Conservation (phyloP, 2,329 filamentous ascomycete genomes). For the Lachnum nothofagi region DNA sequence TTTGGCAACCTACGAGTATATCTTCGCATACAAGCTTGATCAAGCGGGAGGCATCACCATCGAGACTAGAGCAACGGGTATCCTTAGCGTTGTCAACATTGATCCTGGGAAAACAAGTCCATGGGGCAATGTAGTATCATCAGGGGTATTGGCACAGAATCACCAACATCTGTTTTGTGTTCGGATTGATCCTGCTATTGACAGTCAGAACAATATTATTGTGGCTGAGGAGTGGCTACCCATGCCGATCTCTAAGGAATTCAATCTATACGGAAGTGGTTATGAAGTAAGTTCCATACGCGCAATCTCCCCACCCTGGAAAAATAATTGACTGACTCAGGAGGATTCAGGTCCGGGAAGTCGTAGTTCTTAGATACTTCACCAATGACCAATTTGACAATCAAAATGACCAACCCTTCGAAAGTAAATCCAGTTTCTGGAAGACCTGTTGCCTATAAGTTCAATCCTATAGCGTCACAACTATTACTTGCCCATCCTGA, state of each 20-base stretch:
- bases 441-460: conserved; percentile 79
- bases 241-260: conserved; percentile 39
- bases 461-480: conserved; percentile 78
- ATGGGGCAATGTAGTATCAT: conserved; percentile 57
- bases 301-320: too few relatives aligned
- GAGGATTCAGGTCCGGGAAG: too few relatives aligned
- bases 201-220: conserved; percentile 49
- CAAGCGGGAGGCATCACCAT: conserved; percentile 56
- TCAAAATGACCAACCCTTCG: conserved; percentile 81
- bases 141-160: conserved; percentile 54
- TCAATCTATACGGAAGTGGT: conserved; percentile 50
- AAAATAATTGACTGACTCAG: too few relatives aligned
- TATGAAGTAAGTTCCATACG: too few relatives aligned
- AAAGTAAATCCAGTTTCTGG: conserved; percentile 76
- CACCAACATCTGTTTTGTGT: conserved; percentile 52
- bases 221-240: conserved; percentile 50
- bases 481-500: conserved; percentile 71
- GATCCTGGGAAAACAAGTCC: conserved; percentile 47
- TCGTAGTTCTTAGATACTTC: too few relatives aligned
- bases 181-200: conserved; percentile 52
- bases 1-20: conserved; percentile 66
- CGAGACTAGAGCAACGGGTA: conserved; percentile 61
- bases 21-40: conserved; percentile 60
- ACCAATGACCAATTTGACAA: conserved; percentile 65
- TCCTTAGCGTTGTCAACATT: conserved; percentile 52